These are phyloP conservation scores for Ogataea sp. DNA, from an alignment of 805 yeast genomes.

Conservation along the genomic window DNA sequence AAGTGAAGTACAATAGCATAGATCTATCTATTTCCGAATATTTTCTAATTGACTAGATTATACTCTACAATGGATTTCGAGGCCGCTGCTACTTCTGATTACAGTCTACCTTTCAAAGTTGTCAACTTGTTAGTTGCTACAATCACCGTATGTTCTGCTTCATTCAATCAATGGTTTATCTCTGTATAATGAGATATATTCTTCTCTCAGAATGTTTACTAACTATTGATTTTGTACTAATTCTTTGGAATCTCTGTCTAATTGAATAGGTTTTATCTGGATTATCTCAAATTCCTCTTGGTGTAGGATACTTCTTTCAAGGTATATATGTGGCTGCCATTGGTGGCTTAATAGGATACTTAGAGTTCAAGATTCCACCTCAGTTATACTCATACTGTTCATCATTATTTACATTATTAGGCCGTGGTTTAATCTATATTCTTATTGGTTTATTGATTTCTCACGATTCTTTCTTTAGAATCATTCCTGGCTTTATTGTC, in stretches of 20 bases:
- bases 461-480: constrained; percentile 43
- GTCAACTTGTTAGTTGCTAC: constrained; percentile 51
- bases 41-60: no score
- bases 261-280: constrained; percentile 45
- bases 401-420: constrained; percentile 62
- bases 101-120: constrained; percentile 37
- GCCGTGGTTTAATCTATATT: constrained; percentile 59
- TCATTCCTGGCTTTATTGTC: constrained; percentile 51
- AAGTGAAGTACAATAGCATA: no score
- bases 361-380: constrained; percentile 43
- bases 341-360: constrained; percentile 44
- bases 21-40: no score
- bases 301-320: constrained; percentile 38
- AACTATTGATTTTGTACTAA: no score
- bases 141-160: constrained; percentile 44
- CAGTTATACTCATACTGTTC: constrained; percentile 60
- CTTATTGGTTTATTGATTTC: constrained; percentile 41
- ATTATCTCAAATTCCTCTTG: constrained; percentile 37
- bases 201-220: no score
- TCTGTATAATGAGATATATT: no score
- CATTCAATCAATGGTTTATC: no score
- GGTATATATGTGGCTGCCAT: constrained; percentile 51
- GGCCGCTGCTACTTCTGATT: constrained; percentile 32
- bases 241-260: no score
- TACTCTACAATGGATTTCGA: constrained; percentile 43